Base-by-base conservation (phyloP, 2,329 filamentous ascomycete species). In the Hypoxylon sp. region DNA sequence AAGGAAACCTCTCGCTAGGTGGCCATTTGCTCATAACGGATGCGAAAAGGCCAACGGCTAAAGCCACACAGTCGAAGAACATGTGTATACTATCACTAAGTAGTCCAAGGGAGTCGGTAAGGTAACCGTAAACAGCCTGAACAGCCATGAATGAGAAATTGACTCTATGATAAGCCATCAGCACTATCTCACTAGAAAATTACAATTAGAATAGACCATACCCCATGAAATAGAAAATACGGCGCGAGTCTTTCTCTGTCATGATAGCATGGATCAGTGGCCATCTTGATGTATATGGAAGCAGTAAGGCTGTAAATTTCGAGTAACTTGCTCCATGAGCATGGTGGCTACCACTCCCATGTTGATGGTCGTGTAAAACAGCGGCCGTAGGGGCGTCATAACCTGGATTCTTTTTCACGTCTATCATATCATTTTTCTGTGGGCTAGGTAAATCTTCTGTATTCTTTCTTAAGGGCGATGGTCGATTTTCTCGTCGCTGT, bases 31-130 rank as follows among this genome's bases (percentile, higher is more conserved):
- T 96, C 84, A 97, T 93, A 5, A 99, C 94, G 1, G 95, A 92
- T 29, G 96, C 96, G 74, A 95, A 91, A 9, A 99, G 85, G 10
- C 96, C 96, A 37, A 99, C 94, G 1, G 93, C 89, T 29, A 99
- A 86, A 19, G 95, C 96, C 37, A 98, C 90, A 74, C 96, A 99
- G 81, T 99, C 96, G 75, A 99, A 98, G 76, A 99, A 95, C 96
- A 99, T 99, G 81, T 99, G 96, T 70, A 99, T 96, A 76, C 94
- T 98, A 80, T 99, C 96, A 73, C 94, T 97, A 17, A 99, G 88
- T n/a, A 99, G 86, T 2, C 96, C 96, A 4, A 99, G 84, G 0
- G 96, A 99, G 73, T 97, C 94, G 3, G 94, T 98, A 10, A 96
- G 83, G 75, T 96, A 97, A 53, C 96, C 96, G 77, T 99, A 99